phyloP scores from a whole-genome alignment of 306 rosid genomes.

The Astragalus membranaceus region DNA sequence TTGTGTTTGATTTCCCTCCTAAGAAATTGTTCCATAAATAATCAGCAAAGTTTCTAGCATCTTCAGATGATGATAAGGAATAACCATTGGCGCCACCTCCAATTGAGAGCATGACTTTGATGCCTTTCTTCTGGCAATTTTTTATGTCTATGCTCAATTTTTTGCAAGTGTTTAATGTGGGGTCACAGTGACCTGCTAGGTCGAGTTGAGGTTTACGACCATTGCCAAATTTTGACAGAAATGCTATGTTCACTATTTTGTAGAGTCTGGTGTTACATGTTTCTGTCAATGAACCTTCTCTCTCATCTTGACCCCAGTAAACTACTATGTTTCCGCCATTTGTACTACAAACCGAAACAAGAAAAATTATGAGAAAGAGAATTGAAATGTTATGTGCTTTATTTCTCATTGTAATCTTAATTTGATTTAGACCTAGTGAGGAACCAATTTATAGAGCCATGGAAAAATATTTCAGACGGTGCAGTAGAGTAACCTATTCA shows the following conservation, averaged over 20 bases:
- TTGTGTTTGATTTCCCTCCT: conserved; percentile 36
- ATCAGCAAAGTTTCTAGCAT: conserved; percentile 34
- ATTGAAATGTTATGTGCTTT: neutral
- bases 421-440: neutral
- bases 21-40: conserved; percentile 54
- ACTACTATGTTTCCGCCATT: conserved; percentile 16
- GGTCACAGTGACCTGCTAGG: conserved; percentile 18
- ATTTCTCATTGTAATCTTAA: conserved; percentile 4
- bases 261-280: conserved; percentile 26
- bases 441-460: conserved; percentile 21
- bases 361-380: neutral
- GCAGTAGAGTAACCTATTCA: too few relatives aligned
- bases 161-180: conserved; percentile 21
- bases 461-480: neutral
- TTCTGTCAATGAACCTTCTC: conserved; percentile 6
- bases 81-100: conserved; percentile 44
- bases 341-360: neutral
- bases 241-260: conserved; percentile 24
- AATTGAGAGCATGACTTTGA: conserved; percentile 50
- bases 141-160: conserved; percentile 25
- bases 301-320: conserved; percentile 29
- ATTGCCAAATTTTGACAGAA: conserved; percentile 19
- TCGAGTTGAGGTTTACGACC: conserved; percentile 27
- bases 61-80: conserved; percentile 40
- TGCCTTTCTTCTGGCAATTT: conserved; percentile 40